Base-by-base conservation (phyloP, 805 yeast species). In the Ogataea pilisensis region DNA sequence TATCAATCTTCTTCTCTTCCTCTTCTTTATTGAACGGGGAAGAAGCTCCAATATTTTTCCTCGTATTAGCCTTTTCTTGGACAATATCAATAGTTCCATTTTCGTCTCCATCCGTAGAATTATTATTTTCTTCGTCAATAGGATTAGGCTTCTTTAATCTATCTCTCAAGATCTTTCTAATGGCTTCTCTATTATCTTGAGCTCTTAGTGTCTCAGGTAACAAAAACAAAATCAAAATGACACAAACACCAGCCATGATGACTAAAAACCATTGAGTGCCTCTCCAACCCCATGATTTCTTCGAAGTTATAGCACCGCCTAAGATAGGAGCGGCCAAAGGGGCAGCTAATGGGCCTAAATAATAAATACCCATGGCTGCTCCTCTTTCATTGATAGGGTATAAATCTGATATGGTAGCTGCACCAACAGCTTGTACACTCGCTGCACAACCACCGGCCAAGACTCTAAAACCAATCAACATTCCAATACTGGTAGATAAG, bases 221-320 rank as follows among this genome's bases (percentile, higher is more conserved):
- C 5, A 72, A 64, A 35, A 83, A 69, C 5, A 76, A 48, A 31
- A 87, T 63, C 38, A 75, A 44, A 1, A 76, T 18, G 20, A 72
- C 66, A 36, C 74, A 72, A 12, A 70, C 58, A 2, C 81, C 87
- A 1, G 86, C 75, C 34, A 84, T 59, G 22, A 83, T 81, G 14
- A 82, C 85, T 61, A 85, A 65, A 39, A 85, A 78, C 91, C 95
- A 88, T 54, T 85, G 93, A 3, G 95, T 85, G 2, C 91, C 85
- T 57, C 95, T 70, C 95, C 95, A 88, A 8, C 88, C 87, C 82
- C 88, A 84, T 9, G 70, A 69, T 32, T 73, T 67, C 29, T 57
- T 54, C 8, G 49, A 45, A 6, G 84, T 74, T 22, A 88, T 72
- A 2, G 80, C 79, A 44, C 95, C 91, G 37, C 95, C 95, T 38